These are phyloP conservation scores for Avena sativa DNA, from an alignment of 176 grass and related monocot genomes.

Conservation along the genomic window DNA sequence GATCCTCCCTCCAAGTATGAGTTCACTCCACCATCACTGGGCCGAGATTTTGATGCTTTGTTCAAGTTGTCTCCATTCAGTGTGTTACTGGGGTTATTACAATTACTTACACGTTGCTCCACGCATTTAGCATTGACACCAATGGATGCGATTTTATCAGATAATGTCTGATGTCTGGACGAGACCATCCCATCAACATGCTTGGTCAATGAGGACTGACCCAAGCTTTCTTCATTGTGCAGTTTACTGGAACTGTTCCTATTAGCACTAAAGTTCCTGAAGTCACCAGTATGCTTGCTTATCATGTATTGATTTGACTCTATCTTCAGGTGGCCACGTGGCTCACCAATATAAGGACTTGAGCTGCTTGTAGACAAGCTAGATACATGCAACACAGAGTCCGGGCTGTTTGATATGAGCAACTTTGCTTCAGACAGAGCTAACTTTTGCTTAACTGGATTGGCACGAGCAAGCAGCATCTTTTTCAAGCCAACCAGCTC, in stretches of 20 bases:
- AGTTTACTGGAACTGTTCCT: conserved; percentile 22
- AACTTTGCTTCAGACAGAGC: conserved; percentile 33
- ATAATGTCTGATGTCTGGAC: conserved; percentile 20
- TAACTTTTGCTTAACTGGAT: conserved; percentile 38
- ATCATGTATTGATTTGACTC: conserved; percentile 44
- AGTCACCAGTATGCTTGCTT: conserved; percentile 18
- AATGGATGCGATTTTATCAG: conserved; percentile 8
- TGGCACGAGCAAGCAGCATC: conserved; percentile 32
- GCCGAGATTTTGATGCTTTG: conserved; percentile 9
- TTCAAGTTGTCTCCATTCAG: conserved; percentile 24
- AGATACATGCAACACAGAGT: conserved; percentile 53
- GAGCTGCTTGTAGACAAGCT: conserved; percentile 40
- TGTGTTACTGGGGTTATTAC: conserved; percentile 21
- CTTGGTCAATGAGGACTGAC: conserved; percentile 25
- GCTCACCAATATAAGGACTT: conserved; percentile 40
- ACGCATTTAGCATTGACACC: conserved; percentile 18
- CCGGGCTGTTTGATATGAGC: conserved; percentile 47
- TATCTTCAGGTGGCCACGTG: conserved; percentile 35
- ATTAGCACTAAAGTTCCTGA: background rate
- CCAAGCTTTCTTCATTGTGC: conserved; percentile 23
- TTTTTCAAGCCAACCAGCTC: conserved; percentile 48
- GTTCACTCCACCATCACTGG: conserved; percentile 4
- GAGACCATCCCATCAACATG: conserved; percentile 19
- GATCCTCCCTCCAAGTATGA: background rate
- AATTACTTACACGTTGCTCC: conserved; percentile 22